Evolutionary conservation across 495 filamentous ascomycete species (phyloP).

Genomic region (Letharia lupina): DNA sequence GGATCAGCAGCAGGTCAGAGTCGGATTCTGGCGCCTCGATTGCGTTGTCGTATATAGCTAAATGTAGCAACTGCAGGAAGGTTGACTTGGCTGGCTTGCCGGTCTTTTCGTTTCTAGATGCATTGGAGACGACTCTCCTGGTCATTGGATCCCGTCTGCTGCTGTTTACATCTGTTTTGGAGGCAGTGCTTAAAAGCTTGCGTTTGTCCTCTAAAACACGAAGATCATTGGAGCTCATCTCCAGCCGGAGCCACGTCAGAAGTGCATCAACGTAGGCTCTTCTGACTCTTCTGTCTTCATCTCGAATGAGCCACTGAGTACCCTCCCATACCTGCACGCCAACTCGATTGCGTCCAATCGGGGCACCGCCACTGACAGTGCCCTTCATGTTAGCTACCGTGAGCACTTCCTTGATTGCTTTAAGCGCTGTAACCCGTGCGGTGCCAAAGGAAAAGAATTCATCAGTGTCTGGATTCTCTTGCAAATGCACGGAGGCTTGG

Average conservation of each 20-base stretch:
- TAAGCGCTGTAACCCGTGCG: conserved; percentile 68
- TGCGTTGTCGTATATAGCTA: conserved; percentile 79
- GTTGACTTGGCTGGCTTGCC: conserved; percentile 48
- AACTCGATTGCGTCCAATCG: conserved; percentile 62
- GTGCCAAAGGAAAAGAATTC: conserved; percentile 65
- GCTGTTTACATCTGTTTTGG: conserved; percentile 28
- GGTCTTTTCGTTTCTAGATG: conserved; percentile 54
- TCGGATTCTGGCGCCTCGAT: conserved; percentile 60
- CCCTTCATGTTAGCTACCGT: conserved; percentile 62
- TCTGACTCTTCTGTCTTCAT: conserved; percentile 64
- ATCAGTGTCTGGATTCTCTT: conserved; percentile 42
- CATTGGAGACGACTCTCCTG: conserved; percentile 60
- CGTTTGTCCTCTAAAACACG: conserved; percentile 44
- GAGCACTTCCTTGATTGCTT: conserved; percentile 70
- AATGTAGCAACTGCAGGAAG: conserved; percentile 76
- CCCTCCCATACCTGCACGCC: conserved; percentile 80
- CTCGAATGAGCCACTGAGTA: conserved; percentile 79
- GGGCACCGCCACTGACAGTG: conserved; percentile 49
- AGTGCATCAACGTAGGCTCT: conserved; percentile 78
- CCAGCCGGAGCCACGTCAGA: conserved; percentile 68
- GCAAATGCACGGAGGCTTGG: conserved; percentile 34
- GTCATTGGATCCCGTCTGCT: conserved; percentile 38
- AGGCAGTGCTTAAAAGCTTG: conserved; percentile 23
- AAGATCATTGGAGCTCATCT: conserved; percentile 63
- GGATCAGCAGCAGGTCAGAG: conserved; percentile 63